Conservation (phyloP, 2,329 filamentous ascomycete species). For the Nectriaceae sp. region DNA sequence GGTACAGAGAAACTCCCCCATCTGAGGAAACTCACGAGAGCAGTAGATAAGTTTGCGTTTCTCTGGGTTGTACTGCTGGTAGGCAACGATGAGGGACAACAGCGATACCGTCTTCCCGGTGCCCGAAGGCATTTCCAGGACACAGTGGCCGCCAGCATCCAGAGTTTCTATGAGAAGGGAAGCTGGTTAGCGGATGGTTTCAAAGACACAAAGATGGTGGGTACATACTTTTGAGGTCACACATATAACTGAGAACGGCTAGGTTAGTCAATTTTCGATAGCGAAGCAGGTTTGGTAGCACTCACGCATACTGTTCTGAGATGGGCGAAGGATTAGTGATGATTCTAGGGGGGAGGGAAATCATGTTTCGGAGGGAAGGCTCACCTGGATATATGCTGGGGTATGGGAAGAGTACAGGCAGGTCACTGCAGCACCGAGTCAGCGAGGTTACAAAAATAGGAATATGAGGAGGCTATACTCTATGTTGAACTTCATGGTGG, state of each 20-base stretch:
- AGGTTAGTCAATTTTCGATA: slow-evolving; percentile 2
- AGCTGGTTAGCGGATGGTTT: slow-evolving; percentile 3
- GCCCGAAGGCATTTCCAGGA: slow-evolving; percentile 97
- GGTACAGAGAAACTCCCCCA: no score
- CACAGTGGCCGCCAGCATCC: slow-evolving; percentile 91
- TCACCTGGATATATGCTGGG: slow-evolving; percentile 60
- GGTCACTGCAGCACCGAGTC: slow-evolving; percentile 44
- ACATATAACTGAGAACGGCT: slow-evolving; percentile 50
- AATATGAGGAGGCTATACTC: slow-evolving; percentile 38
- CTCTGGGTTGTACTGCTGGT: slow-evolving; percentile 91
- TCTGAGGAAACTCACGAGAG: slow-evolving; percentile 64
- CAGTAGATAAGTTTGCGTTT: slow-evolving; percentile 98
- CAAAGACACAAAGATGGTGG: background rate
- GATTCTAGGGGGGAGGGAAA: background rate
- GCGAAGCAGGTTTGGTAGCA: slow-evolving; percentile 6
- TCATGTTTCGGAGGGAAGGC: slow-evolving; percentile 12
- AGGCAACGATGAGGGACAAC: slow-evolving; percentile 92
- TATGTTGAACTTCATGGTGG: slow-evolving; percentile 54
- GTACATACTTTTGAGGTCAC: slow-evolving; percentile 54
- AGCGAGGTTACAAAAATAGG: slow-evolving; percentile 12
- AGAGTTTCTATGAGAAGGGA: slow-evolving; percentile 61
- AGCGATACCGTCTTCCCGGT: slow-evolving; percentile 97
- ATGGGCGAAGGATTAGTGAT: slow-evolving; percentile 13
- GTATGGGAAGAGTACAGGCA: slow-evolving; percentile 60
- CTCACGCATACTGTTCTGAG: slow-evolving; percentile 58